Evolutionary conservation across 2,329 filamentous ascomycete genomes (phyloP), one percentile per base, ranked within the genome.

Genomic region (Podosphaera xanthii): DNA sequence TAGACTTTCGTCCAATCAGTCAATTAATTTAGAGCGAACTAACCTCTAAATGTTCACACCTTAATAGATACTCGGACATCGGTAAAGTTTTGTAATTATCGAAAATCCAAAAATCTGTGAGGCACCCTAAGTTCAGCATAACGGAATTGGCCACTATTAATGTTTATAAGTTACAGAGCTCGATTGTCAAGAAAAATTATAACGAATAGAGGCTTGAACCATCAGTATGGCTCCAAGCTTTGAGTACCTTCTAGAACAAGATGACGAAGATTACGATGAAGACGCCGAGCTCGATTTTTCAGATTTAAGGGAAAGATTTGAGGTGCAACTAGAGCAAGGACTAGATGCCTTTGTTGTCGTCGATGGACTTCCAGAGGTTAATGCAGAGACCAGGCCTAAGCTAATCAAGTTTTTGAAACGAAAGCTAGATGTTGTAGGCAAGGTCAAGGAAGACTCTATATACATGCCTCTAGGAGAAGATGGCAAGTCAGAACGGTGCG

Each of bases 321-420:
- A 97, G 74, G 90, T 97, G 63, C 87, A 91, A 71, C 78, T 97
- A 64, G 92, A 98, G 72, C 87, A 94, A 72, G 92, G 92, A 61
- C 85, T 96, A 68, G 92, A 98, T 71, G 86, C 89, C 64, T 98
- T 98, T 69, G 86, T 98, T 64, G 90, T 97, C 63, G 81, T 97
- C 70, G 92, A 98, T 72, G 92, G 92, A 65, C 81, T 98, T 50
- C 92, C 92, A 64, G 76, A 85, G 64, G 91, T 98, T 64, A 87
- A 77, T 61, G 87, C 90, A 71, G 91, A 92, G 57, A 90, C 86
- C 76, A 91, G 89, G 76, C 82, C 86, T 61, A 97, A 95, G 77
- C 82, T 98, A 62, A 77, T 95, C 72, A 97, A 97, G 74, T 97
- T 97, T 73, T 76, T 98, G 74, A 76, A 94, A 72, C 88, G 90